phyloP scores from a whole-genome alignment of 805 yeast genomes.

The Spathaspora arborariae region DNA sequence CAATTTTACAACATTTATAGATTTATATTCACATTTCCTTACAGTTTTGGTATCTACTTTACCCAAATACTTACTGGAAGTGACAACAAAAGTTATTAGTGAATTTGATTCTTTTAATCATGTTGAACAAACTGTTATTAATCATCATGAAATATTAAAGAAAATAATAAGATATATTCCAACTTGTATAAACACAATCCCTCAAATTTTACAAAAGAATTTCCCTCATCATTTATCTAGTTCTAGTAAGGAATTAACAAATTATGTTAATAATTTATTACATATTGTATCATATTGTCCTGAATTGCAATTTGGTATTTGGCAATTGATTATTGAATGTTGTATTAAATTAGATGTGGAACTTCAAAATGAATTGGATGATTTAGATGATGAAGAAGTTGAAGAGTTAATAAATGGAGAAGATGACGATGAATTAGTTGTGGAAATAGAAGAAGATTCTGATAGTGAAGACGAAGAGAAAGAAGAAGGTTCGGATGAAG shows the following conservation, averaged over 20 bases:
- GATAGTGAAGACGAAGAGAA: constrained; percentile 31
- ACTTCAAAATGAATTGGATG: constrained; percentile 83
- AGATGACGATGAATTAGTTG: constrained; percentile 47
- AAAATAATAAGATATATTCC: constrained; percentile 74
- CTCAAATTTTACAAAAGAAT: constrained; percentile 48
- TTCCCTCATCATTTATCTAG: constrained; percentile 80
- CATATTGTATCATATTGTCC: constrained; percentile 62
- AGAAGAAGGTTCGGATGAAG: constrained; percentile 44
- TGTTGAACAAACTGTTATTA: constrained; percentile 14
- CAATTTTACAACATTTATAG: constrained; percentile 30
- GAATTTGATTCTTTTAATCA: constrained; percentile 42
- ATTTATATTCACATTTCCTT: constrained; percentile 65
- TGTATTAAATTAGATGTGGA: constrained; percentile 89
- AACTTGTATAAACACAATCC: constrained; percentile 67
- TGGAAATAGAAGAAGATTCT: constrained; percentile 37
- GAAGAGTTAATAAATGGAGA: constrained; percentile 49
- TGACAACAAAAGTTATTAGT: constrained; percentile 61
- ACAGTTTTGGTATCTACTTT: constrained; percentile 76
- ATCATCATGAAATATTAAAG: constrained; percentile 58
- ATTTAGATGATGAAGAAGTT: constrained; percentile 65
- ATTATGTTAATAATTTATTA: constrained; percentile 66
- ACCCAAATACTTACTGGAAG: constrained; percentile 88
- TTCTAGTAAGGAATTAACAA: constrained; percentile 47
- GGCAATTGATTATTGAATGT: constrained; percentile 79
- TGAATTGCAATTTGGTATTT: constrained; percentile 67